Conservation (phyloP, 164 flowering plant species). For the Dillenia turbinata region DNA sequence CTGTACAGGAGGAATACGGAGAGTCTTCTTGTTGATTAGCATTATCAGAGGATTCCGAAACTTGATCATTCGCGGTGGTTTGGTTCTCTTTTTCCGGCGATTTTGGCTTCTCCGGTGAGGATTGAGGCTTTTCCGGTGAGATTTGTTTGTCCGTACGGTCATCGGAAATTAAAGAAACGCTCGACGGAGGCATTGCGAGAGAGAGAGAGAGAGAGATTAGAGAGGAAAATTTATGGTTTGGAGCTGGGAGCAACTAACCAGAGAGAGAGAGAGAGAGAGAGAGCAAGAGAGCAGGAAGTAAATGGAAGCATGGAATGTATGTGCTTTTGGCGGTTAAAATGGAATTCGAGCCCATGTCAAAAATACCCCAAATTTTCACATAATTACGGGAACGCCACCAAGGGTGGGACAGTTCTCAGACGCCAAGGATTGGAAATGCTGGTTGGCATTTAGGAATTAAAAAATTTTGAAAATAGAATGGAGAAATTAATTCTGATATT, state of each 20-base stretch:
- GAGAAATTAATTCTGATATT: too few relatives aligned
- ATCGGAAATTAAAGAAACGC: neutral
- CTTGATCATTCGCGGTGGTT: neutral
- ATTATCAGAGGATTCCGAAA: neutral
- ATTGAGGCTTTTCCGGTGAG: neutral
- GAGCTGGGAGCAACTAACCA: too few relatives aligned
- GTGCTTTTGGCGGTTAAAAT: constrained; percentile 2
- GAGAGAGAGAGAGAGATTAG: neutral
- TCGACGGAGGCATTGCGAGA: neutral
- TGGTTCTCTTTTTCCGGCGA: neutral
- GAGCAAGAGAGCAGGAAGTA: neutral
- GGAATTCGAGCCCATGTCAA: too few relatives aligned
- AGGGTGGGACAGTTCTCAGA: too few relatives aligned
- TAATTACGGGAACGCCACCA: too few relatives aligned
- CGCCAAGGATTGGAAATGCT: too few relatives aligned
- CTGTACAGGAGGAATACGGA: neutral
- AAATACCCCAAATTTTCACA: too few relatives aligned
- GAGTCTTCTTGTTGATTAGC: neutral
- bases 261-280: neutral
- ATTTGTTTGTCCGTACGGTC: neutral
- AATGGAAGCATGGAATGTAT: neutral
- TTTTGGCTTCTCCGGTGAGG: neutral
- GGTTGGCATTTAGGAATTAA: too few relatives aligned
- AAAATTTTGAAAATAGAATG: too few relatives aligned
- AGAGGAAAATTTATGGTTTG: too few relatives aligned